phyloP scores from a whole-genome alignment of 345 rosid genomes.

The Gossypioides kirkii region DNA sequence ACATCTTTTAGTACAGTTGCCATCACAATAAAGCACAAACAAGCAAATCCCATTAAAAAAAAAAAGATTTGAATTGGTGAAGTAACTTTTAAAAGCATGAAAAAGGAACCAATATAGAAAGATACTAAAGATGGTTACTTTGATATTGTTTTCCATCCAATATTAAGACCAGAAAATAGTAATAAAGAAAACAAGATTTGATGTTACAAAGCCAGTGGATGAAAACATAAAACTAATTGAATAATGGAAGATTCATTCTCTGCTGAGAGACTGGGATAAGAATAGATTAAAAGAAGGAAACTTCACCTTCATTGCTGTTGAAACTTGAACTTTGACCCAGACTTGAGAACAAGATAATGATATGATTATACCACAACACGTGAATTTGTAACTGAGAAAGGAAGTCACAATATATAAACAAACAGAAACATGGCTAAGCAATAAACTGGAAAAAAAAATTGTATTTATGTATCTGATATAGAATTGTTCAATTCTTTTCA shows the following conservation, averaged over 20 bases:
- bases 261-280: neutral
- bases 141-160: neutral
- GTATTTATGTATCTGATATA: no score
- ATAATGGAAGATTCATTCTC: neutral
- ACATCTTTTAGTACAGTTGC: no score
- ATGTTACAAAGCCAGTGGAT: neutral
- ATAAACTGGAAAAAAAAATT: neutral
- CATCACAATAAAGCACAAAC: no score
- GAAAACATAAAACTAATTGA: neutral
- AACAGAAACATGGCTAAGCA: neutral
- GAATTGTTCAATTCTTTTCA: no score
- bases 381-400: neutral
- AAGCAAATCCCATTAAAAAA: neutral
- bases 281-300: conserved; percentile 2
- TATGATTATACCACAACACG: neutral
- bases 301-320: conserved; percentile 4
- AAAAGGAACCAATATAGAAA: neutral
- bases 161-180: neutral
- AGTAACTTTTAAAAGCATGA: neutral
- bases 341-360: neutral
- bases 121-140: neutral
- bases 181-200: neutral
- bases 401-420: neutral
- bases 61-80: neutral
- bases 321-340: neutral